Evolutionary conservation across 177 flowering plant genomes (phyloP), one percentile per base, ranked within the genome.

Genomic region (Telopea speciosissima): DNA sequence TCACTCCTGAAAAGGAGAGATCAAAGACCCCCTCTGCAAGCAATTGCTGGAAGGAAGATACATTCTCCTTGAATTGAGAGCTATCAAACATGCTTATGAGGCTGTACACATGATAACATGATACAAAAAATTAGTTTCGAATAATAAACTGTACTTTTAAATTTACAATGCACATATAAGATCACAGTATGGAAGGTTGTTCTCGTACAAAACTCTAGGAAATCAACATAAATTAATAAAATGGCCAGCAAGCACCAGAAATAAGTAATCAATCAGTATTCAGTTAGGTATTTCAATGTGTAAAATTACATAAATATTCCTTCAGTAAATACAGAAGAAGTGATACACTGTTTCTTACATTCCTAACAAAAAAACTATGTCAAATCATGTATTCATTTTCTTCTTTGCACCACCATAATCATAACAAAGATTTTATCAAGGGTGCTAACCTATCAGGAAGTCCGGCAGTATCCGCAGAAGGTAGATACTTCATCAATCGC

Each of bases 21-120:
- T 87, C 90, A 75, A 89, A 86, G 65, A 90, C 77, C 33, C 93
- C 97, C 72, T 89, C 95, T 10, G 81, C 82, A 65, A 92, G 89
- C 72, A 92, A 81, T 66, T 83, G 78, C 80, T 90, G 93, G 75
- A 87, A 92, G 72, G 84, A 83, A 64, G 84, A 81, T 58, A 90
- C 62, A 74, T 83, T 80, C 79, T 90, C 93, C 81, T 74, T 76
- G 76, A 94, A 92, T 33, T 83, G 85, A 70, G 80, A 74, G 80
- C 94, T 85, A 58, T 77, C 86, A 65, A 94, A 94, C 91, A 94
- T 85, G 83, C 79, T 80, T 78, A 71, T 80, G 70, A 94, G 88
- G 85, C 97, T 92, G 86, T 83, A 84, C 17, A 73, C 24, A 33
- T 63, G 70, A 72, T 23, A 73, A 63, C 8, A 68, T 69, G 12